A percentile compares a stretch with the other conserved stretches of the same genome.
These are phyloP conservation scores for Fragaria iinumae DNA, from an alignment of 306 rosid genomes.

Conservation along the genomic window DNA sequence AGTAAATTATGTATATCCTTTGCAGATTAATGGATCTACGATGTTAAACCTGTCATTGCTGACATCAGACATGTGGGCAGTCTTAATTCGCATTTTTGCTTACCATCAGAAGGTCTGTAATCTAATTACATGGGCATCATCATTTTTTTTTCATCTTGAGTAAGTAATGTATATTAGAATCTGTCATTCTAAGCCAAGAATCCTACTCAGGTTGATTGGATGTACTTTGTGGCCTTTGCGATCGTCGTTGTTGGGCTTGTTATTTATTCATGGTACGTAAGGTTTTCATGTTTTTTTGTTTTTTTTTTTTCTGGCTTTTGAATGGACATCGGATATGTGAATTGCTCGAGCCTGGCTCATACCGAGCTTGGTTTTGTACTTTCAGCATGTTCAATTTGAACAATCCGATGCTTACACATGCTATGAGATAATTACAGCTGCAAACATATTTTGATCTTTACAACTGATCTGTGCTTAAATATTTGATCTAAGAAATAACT, in stretches of 20 bases:
- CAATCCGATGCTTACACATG: not conserved
- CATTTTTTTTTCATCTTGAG: not conserved
- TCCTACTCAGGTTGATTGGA: slow-evolving; percentile 82
- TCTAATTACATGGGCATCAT: slow-evolving; percentile 3
- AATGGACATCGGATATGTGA: not conserved
- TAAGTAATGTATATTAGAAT: slow-evolving; percentile 2
- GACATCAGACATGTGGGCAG: slow-evolving; percentile 99
- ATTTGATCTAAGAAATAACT: not conserved
- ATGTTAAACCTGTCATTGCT: slow-evolving; percentile 92
- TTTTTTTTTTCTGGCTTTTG: not conserved
- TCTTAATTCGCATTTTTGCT: slow-evolving; percentile 82
- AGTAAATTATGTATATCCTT: slow-evolving; percentile 24
- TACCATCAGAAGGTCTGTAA: slow-evolving; percentile 74
- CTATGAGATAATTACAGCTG: not conserved
- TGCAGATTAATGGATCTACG: slow-evolving; percentile 82
- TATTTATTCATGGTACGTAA: slow-evolving; percentile 78
- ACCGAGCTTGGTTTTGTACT: not conserved
- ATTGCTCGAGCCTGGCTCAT: not conserved
- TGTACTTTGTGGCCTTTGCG: slow-evolving; percentile 85
- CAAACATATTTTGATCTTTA: not conserved
- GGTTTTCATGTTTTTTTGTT: not conserved
- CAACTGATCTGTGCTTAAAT: no score
- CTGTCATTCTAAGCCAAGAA: slow-evolving; percentile 24
- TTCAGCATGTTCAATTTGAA: slow-evolving; percentile 1
- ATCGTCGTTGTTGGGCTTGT: slow-evolving; percentile 66